phyloP scores from a whole-genome alignment of 495 filamentous ascomycete species.

The Acidiella bohemica region DNA sequence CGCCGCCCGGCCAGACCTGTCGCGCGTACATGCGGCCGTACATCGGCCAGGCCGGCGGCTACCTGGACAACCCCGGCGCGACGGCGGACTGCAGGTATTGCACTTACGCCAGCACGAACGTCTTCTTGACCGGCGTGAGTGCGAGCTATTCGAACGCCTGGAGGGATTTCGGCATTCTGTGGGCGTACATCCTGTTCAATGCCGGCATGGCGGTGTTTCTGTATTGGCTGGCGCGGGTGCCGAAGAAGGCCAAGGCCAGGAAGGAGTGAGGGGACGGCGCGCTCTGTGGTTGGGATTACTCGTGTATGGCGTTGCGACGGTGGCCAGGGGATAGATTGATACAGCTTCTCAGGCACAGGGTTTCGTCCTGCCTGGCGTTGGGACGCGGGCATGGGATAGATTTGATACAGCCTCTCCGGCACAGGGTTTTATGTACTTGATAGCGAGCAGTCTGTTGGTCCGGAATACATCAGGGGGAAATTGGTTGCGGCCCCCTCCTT shows the following conservation, averaged over 20 bases:
- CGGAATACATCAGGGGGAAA: no score
- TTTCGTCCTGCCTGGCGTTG: no score
- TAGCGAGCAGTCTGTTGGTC: no score
- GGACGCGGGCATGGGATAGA: no score
- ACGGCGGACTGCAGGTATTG: slow-evolving; percentile 27
- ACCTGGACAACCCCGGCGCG: slow-evolving; percentile 21
- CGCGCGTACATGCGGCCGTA: slow-evolving; percentile 25
- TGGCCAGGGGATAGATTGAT: no score
- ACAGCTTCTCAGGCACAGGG: no score
- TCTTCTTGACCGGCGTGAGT: slow-evolving; percentile 25
- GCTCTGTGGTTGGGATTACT: no score
- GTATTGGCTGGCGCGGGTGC: slow-evolving; percentile 31
- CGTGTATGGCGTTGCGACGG: no score
- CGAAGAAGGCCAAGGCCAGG: slow-evolving; percentile 21
- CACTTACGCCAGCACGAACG: slow-evolving; percentile 25
- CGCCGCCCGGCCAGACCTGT: slow-evolving; percentile 25
- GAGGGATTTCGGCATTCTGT: slow-evolving; percentile 38
- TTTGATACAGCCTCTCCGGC: no score
- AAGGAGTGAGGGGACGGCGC: no score
- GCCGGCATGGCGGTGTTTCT: slow-evolving; percentile 25
- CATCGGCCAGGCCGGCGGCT: slow-evolving; percentile 20
- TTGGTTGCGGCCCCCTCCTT: no score
- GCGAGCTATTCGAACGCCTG: slow-evolving; percentile 25
- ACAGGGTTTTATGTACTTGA: no score
- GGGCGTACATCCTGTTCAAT: slow-evolving; percentile 33